Evolutionary conservation across 1,284 basidiomycete species (phyloP).

Genomic region (Wallemia hederae): DNA sequence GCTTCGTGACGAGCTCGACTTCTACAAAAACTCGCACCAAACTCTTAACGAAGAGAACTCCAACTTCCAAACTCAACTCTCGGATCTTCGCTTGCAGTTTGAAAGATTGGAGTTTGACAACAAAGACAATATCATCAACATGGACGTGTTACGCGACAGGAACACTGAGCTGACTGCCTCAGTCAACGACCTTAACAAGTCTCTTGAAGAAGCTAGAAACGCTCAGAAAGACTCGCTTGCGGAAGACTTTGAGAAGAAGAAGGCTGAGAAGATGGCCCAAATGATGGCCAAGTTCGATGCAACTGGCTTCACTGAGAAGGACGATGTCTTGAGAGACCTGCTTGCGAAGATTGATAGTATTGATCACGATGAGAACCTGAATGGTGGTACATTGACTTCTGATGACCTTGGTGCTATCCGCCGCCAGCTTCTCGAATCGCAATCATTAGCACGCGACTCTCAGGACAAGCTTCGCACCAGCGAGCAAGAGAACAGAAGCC

Average conservation of each 20-base stretch:
- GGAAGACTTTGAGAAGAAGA: slow-evolving; percentile 94
- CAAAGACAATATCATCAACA: slow-evolving; percentile 78
- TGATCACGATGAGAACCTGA: slow-evolving; percentile 28
- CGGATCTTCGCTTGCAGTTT: slow-evolving; percentile 68
- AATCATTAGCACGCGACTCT: slow-evolving; percentile 57
- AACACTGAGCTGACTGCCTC: slow-evolving; percentile 63
- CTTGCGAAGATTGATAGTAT: slow-evolving; percentile 53
- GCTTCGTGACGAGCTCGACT: slow-evolving; percentile 34
- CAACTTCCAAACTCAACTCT: slow-evolving; percentile 44
- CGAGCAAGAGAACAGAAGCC: slow-evolving; percentile 74
- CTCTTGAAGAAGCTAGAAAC: slow-evolving; percentile 28
- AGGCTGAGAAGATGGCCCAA: slow-evolving; percentile 97
- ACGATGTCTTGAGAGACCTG: slow-evolving; percentile 59
- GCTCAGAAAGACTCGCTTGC: slow-evolving; percentile 56
- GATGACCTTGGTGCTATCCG: slow-evolving; percentile 55
- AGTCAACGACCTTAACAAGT: slow-evolving; percentile 64
- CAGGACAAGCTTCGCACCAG: slow-evolving; percentile 63
- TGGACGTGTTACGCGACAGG: slow-evolving; percentile 88
- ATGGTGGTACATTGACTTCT: slow-evolving; percentile 18
- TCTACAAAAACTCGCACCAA: not conserved
- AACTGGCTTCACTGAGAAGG: slow-evolving; percentile 68
- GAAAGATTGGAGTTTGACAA: slow-evolving; percentile 82
- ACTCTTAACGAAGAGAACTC: slow-evolving; percentile 44
- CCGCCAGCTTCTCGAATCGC: slow-evolving; percentile 64
- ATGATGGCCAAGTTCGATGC: slow-evolving; percentile 99